Evolutionary conservation across 2,329 filamentous ascomycete species (phyloP), one percentile per base, ranked within the genome.

Genomic region (Clonostachys rosea): DNA sequence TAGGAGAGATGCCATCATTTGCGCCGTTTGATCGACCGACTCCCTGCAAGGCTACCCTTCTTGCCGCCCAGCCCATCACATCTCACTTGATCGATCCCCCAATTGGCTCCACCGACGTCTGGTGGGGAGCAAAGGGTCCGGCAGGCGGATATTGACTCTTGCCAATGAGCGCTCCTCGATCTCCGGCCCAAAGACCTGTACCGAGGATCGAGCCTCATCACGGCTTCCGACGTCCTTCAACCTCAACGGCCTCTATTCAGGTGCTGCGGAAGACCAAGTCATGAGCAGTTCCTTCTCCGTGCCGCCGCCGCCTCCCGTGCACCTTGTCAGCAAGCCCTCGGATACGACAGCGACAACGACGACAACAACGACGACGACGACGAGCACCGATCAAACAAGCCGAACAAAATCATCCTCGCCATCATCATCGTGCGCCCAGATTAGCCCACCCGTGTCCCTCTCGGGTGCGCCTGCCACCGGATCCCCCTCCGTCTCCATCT

Each of bases 141-240:
- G 24, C 9, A 30, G 24, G 24, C 10, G 24, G 24, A 30, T 30
- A 24, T 30, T 30, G 8, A 30, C n/a, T 20, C 20, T 40, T 45
- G 42, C 46, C 48, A 50, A 43, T 47, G 37, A 37, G 30, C 12
- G 35, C 17, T 34, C 17, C 39, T 50, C 46, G 49, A 48, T 50
- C 46, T 42, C 40, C 46, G 49, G 48, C 39, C 46, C 42, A 48
- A 34, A 35, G 37, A 34, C 39, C 39, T 48, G 35, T 34, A 35
- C 43, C 49, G 46, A 45, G 33, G 43, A 50, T 50, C 49, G 49
- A 50, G 41, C 33, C 30, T 43, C 45, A 41, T 42, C 24, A 16
- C 11, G 45, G n/a, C 16, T 34, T 30, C 37, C 14, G 14, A 14
- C 36, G 17, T 39, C 36, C 14, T 18, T 39, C 17, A 39, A n/a